phyloP scores from a whole-genome alignment of 768 basidiomycete genomes.

The Kwoniella dendrophila region DNA sequence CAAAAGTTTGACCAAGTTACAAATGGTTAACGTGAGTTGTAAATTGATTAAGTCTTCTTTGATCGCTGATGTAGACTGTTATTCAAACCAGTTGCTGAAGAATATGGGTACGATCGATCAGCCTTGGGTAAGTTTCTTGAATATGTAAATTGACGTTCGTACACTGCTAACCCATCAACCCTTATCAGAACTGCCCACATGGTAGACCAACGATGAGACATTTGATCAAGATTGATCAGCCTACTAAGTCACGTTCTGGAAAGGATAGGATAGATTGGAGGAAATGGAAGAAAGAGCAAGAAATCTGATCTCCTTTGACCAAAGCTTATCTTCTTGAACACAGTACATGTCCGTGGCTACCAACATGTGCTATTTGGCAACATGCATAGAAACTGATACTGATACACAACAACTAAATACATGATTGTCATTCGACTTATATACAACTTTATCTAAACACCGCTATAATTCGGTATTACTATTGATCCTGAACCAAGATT shows the following conservation, averaged over 20 bases:
- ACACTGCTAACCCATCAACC: neutral
- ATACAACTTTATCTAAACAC: no score
- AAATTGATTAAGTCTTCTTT: neutral
- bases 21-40: constrained; percentile 66
- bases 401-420: no score
- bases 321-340: neutral
- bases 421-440: no score
- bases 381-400: no score
- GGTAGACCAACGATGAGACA: constrained; percentile 59
- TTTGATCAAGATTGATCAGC: constrained; percentile 45
- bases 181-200: constrained; percentile 55
- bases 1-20: constrained; percentile 70
- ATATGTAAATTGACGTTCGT: neutral
- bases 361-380: no score
- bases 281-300: constrained; percentile 20
- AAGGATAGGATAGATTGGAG: constrained; percentile 35
- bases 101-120: constrained; percentile 59
- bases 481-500: no score
- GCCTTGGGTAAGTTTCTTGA: constrained; percentile 55
- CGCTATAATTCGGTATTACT: no score
- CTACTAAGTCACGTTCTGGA: constrained; percentile 15
- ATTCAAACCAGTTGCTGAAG: constrained; percentile 33
- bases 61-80: neutral
- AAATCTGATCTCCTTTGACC: neutral
- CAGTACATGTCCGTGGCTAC: no score